Percentiles rank a stretch among this genome's conserved stretches.
These are phyloP conservation scores for Paralagenidium karlingii DNA, from an alignment of 352 stramenopile genomes.

Conservation along the genomic window DNA sequence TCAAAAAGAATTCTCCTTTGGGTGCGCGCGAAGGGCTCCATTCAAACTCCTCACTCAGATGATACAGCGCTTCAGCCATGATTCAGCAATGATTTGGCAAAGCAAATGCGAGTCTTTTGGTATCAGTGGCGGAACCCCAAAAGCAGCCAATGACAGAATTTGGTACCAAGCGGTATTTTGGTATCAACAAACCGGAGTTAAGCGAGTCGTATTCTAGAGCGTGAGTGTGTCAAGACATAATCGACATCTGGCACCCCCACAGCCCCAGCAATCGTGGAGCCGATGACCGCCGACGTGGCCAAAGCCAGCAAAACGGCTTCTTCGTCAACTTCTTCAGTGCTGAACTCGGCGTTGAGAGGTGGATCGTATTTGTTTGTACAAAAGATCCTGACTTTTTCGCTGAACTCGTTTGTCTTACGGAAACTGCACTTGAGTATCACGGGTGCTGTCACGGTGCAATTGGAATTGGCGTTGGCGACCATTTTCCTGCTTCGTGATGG, in stretches of 20 bases:
- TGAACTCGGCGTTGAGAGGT: conserved; percentile 36
- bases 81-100: too few relatives aligned
- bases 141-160: too few relatives aligned
- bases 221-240: too few relatives aligned
- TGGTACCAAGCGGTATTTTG: too few relatives aligned
- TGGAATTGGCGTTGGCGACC: conserved; percentile 82
- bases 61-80: conserved; percentile 46
- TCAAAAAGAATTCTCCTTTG: conserved; percentile 29
- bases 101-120: too few relatives aligned
- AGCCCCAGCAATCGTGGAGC: too few relatives aligned
- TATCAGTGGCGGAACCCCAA: too few relatives aligned
- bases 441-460: conserved; percentile 66
- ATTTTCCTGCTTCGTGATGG: conserved; percentile 85
- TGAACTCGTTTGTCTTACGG: conserved; percentile 75
- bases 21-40: conserved; percentile 35
- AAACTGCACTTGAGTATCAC: conserved; percentile 63
- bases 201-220: too few relatives aligned
- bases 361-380: conserved; percentile 75
- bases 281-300: too few relatives aligned
- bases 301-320: too few relatives aligned
- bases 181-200: too few relatives aligned
- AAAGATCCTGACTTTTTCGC: conserved; percentile 68
- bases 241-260: too few relatives aligned
- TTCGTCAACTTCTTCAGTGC: conserved; percentile 8
- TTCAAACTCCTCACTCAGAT: conserved; percentile 30